phyloP scores from a whole-genome alignment of 495 filamentous ascomycete genomes.

The Mytilinidion resinicola region DNA sequence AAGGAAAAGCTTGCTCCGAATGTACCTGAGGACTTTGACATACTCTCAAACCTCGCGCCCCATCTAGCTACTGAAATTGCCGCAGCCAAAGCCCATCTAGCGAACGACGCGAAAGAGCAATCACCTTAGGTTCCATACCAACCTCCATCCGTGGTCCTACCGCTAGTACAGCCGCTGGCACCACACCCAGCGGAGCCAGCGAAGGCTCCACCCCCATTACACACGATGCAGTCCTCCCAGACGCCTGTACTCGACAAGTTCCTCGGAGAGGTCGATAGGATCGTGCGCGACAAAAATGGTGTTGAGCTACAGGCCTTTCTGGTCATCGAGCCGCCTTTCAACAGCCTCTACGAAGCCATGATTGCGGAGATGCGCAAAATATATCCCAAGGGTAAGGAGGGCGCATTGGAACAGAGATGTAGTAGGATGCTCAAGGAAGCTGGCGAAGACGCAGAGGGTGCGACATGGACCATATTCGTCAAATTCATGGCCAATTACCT shows the following conservation, averaged over 20 bases:
- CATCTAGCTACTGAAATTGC: not conserved
- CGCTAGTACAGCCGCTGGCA: not conserved
- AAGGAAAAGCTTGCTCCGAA: not conserved
- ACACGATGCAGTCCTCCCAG: not conserved
- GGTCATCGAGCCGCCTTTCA: constrained; percentile 58
- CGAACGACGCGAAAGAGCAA: not conserved
- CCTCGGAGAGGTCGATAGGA: constrained; percentile 46
- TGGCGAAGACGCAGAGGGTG: constrained; percentile 51
- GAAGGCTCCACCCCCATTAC: not conserved
- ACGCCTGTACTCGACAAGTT: constrained; percentile 52
- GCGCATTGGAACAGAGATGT: constrained; percentile 53
- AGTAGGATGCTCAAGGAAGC: constrained; percentile 49
- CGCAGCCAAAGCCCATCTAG: too few relatives aligned
- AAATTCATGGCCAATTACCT: constrained; percentile 75
- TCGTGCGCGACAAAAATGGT: constrained; percentile 52
- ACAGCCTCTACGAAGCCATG: constrained; percentile 61
- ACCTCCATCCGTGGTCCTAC: not conserved
- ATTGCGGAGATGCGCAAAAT: constrained; percentile 54
- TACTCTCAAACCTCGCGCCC: not conserved
- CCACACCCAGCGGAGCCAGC: not conserved
- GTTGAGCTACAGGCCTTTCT: constrained; percentile 51
- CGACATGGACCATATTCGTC: constrained; percentile 67
- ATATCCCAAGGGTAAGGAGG: constrained; percentile 46
- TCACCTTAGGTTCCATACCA: not conserved
- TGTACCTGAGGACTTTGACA: not conserved